Conservation (phyloP, 2,329 filamentous ascomycete genomes). For the Colletotrichum tabaci region DNA sequence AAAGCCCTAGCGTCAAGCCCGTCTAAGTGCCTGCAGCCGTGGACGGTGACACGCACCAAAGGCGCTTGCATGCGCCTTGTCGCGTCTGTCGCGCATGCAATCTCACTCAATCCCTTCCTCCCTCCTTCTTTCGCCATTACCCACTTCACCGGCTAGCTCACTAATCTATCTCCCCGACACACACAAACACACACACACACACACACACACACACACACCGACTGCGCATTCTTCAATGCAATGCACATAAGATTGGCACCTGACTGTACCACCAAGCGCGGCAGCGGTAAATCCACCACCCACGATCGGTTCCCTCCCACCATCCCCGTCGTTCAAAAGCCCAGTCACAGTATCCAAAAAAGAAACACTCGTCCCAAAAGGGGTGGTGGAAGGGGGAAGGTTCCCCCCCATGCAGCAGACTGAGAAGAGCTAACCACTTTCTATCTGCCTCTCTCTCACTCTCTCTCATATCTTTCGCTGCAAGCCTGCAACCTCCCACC, state of each 20-base stretch:
- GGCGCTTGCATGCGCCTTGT: constrained; percentile 27
- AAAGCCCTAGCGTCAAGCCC: constrained; percentile 31
- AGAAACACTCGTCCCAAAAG: neutral
- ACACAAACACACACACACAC: too few relatives aligned
- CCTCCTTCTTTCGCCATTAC: too few relatives aligned
- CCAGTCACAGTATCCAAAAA: constrained; percentile 11
- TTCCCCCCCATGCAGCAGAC: constrained; percentile 3
- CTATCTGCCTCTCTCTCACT: neutral
- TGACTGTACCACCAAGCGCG: constrained; percentile 24
- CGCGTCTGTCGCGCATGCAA: constrained; percentile 30
- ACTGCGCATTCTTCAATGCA: constrained; percentile 9
- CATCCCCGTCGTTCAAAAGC: neutral
- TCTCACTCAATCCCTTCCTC: constrained; percentile 14
- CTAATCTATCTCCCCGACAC: neutral
- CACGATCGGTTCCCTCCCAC: neutral
- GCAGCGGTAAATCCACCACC: constrained; percentile 18
- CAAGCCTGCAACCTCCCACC: neutral
- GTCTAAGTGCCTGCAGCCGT: neutral
- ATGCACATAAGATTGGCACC: constrained; percentile 13
- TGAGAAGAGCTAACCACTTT: neutral
- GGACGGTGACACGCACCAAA: neutral
- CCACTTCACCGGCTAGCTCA: neutral
- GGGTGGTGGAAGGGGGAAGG: constrained; percentile 1
- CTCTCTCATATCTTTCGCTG: neutral
- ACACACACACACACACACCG: constrained; percentile 3